A percentile compares a stretch with the other conserved stretches of the same genome.
Evolutionary conservation across 345 rosid genomes (phyloP).

Genomic region (Eucalyptus viminalis): DNA sequence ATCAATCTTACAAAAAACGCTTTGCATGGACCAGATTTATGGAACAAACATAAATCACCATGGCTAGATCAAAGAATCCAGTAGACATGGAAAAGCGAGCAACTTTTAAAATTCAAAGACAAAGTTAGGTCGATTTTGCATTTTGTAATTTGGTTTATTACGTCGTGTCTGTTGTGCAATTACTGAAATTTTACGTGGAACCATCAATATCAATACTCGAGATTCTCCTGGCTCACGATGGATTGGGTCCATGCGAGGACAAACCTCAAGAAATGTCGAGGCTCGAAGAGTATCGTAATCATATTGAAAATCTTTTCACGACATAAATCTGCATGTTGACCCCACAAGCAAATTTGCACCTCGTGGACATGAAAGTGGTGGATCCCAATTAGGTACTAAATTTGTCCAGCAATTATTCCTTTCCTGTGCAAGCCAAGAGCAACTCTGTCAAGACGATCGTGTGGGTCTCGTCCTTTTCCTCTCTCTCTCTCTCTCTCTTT

Average conservation of each 20-base stretch:
- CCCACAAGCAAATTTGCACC: not conserved
- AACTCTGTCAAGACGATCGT: not conserved
- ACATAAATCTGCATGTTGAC: not conserved
- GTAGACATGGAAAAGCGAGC: not conserved
- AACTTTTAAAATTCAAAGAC: not conserved
- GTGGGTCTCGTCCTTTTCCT: not conserved
- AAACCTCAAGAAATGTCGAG: not conserved
- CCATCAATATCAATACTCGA: not conserved
- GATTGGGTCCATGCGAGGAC: not conserved
- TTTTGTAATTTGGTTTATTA: not conserved
- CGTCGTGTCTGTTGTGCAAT: not conserved
- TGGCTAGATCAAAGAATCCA: not conserved
- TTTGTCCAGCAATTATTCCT: not conserved
- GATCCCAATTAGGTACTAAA: not conserved
- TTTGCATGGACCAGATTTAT: not conserved
- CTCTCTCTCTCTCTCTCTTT: not conserved
- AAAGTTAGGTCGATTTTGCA: not conserved
- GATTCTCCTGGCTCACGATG: not conserved
- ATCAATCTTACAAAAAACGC: not conserved
- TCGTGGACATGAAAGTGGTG: not conserved
- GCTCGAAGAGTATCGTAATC: not conserved
- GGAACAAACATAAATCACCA: not conserved
- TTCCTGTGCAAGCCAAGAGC: not conserved
- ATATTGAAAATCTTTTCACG: not conserved
- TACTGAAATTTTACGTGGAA: not conserved